Evolutionary conservation across 208 protist species (phyloP).

Genomic region (Trypanosoma cruzi): DNA sequence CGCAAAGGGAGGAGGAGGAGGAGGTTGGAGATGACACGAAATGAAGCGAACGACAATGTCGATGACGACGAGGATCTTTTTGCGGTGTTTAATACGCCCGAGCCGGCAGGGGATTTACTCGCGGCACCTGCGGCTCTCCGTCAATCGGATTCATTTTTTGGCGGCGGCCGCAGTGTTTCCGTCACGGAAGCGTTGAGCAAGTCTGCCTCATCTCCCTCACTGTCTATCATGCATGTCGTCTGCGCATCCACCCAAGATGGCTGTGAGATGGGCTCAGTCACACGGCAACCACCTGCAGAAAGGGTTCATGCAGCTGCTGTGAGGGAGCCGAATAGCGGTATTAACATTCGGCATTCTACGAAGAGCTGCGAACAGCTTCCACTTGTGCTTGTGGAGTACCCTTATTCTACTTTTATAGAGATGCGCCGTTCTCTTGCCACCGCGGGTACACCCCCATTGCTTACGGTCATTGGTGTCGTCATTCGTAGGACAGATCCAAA

Average conservation of each 20-base stretch:
- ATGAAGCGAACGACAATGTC: not conserved
- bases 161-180: slow-evolving; percentile 14
- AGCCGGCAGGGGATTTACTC: not conserved
- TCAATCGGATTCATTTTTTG: not conserved
- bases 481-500: slow-evolving; percentile 68
- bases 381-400: slow-evolving; percentile 54
- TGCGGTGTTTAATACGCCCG: slow-evolving; percentile 31
- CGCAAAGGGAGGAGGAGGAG: not conserved
- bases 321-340: slow-evolving; percentile 39
- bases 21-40: not conserved
- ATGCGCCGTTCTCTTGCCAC: slow-evolving; percentile 12
- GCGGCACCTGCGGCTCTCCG: slow-evolving; percentile 22
- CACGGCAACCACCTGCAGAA: not conserved
- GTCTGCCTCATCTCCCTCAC: slow-evolving; percentile 2
- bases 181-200: slow-evolving; percentile 13
- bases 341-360: slow-evolving; percentile 62
- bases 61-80: slow-evolving; percentile 51
- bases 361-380: slow-evolving; percentile 58
- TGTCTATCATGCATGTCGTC: slow-evolving; percentile 31
- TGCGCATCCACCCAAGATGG: not conserved
- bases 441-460: slow-evolving; percentile 15
- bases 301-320: slow-evolving; percentile 1
- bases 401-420: slow-evolving; percentile 47
- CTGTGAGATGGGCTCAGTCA: not conserved
- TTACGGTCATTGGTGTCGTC: slow-evolving; percentile 65